Evolutionary conservation across 441 rosid species (phyloP), one percentile per base, ranked within the genome.

Genomic region (Rhodomyrtus psidioides): DNA sequence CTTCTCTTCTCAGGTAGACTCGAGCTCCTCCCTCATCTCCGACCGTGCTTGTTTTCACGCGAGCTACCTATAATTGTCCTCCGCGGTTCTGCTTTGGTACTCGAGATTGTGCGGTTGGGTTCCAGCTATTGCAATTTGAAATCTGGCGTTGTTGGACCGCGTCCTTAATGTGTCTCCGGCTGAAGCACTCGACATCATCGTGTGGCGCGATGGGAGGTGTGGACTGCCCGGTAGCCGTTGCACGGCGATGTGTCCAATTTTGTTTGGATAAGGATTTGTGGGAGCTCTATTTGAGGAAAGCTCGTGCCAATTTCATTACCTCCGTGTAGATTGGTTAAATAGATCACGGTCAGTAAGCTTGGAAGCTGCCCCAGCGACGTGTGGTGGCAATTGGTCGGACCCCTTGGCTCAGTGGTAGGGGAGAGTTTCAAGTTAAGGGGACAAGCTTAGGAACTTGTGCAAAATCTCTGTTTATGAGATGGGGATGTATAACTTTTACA

Each of bases 1-100:
- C 91, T 89, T 95, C 87, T 86, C 89, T n/a, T 89, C 88, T 86
- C 91, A 89, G 89, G 96, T 94, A 82, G 13, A 84, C 56, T 12
- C 42, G 9, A 49, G 17, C 27, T 74, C 62, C n/a, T 5, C 44
- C 26, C 58, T 16, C n/a, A 16, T 76, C 14, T 24, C 51, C 81
- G 55, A n/a, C 39, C 26, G 17, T 28, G 10, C 53, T 39, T 39
- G 3, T 2, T 57, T 54, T 27, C 3, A 51, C 7, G 46, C 27
- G 82, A 76, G 46, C 55, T 19, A 39, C 39, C 54, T 51, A 81
- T 39, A 17, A 46, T 53, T 75, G n/a, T 34, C 7, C 60, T 39
- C 49, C 9, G 51, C 34, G 62, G 0, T 30, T 14, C 49, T 75
- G 34, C 46, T 65, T 65, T 5, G 76, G 3, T 12, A 9, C 76